These are phyloP conservation scores for Lodderomyces beijingensis DNA, from an alignment of 1,139 yeast genomes.

Conservation along the genomic window DNA sequence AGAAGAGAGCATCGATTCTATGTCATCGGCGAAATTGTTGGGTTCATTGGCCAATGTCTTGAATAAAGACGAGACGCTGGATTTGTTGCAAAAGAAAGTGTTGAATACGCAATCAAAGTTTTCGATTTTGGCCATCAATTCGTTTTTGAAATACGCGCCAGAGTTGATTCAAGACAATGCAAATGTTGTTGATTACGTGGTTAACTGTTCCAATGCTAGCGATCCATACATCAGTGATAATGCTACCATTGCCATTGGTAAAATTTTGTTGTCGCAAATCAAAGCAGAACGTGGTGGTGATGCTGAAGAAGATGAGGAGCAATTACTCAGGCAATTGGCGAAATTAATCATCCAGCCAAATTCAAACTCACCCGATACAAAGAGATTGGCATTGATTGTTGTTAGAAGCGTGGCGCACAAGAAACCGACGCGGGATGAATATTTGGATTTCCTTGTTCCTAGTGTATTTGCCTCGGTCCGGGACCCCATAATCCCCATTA, in stretches of 20 bases:
- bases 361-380: constrained; percentile 69
- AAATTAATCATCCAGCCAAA: constrained; percentile 46
- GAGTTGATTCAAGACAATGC: constrained; percentile 29
- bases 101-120: constrained; percentile 51
- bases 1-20: constrained; percentile 63
- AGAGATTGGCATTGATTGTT: constrained; percentile 75
- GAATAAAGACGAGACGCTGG: constrained; percentile 59
- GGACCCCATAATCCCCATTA: constrained; percentile 82
- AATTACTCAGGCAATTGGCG: constrained; percentile 48
- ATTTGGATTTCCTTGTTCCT: constrained; percentile 59
- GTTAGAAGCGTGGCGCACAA: constrained; percentile 61
- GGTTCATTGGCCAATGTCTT: constrained; percentile 74
- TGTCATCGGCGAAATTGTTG: constrained; percentile 72
- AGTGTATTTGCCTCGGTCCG: constrained; percentile 79
- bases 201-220: constrained; percentile 41
- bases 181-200: constrained; percentile 32
- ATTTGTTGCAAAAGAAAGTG: constrained; percentile 59
- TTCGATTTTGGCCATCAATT: constrained; percentile 69
- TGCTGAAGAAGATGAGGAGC: constrained; percentile 7
- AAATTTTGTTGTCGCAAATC: constrained; percentile 57
- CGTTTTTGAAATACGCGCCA: constrained; percentile 76
- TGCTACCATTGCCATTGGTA: constrained; percentile 81
- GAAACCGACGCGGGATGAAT: constrained; percentile 40
- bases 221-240: constrained; percentile 67
- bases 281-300: constrained; percentile 21